These are phyloP conservation scores for Asterophora lycoperdoides DNA, from an alignment of 768 basidiomycete species.

Conservation along the genomic window DNA sequence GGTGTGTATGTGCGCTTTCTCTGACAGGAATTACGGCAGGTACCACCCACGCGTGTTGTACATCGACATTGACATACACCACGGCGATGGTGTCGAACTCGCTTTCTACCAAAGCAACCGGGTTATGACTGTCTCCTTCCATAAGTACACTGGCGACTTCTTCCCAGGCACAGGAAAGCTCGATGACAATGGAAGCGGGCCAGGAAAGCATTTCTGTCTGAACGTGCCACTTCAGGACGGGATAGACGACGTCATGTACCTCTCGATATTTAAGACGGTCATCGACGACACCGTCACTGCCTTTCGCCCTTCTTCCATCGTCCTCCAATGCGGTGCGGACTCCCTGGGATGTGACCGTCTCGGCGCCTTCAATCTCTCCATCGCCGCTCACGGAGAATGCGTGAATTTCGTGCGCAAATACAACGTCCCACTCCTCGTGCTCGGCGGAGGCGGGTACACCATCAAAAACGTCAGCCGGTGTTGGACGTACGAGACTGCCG, in stretches of 20 bases:
- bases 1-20: conserved; percentile 11
- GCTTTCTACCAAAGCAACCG: conserved; percentile 97
- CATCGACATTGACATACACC: conserved; percentile 99
- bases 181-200: conserved; percentile 83
- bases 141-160: conserved; percentile 98
- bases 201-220: conserved; percentile 91
- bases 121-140: conserved; percentile 99
- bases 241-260: conserved; percentile 96
- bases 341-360: conserved; percentile 92
- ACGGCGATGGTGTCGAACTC: conserved; percentile 96
- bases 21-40: conserved; percentile 36
- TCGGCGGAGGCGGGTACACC: conserved; percentile 96
- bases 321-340: conserved; percentile 96
- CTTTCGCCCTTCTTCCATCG: conserved; percentile 86
- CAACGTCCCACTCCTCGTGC: conserved; percentile 82
- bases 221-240: conserved; percentile 96
- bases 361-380: conserved; percentile 96
- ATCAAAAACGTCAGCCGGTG: conserved; percentile 97
- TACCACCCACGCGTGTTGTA: conserved; percentile 93
- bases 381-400: conserved; percentile 97
- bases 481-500: conserved; percentile 97
- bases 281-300: conserved; percentile 90
- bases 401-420: conserved; percentile 95
- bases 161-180: conserved; percentile 97
- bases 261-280: conserved; percentile 92